These are phyloP conservation scores for Arthroderma uncinatum DNA, from an alignment of 2,329 filamentous ascomycete genomes.

Conservation along the genomic window DNA sequence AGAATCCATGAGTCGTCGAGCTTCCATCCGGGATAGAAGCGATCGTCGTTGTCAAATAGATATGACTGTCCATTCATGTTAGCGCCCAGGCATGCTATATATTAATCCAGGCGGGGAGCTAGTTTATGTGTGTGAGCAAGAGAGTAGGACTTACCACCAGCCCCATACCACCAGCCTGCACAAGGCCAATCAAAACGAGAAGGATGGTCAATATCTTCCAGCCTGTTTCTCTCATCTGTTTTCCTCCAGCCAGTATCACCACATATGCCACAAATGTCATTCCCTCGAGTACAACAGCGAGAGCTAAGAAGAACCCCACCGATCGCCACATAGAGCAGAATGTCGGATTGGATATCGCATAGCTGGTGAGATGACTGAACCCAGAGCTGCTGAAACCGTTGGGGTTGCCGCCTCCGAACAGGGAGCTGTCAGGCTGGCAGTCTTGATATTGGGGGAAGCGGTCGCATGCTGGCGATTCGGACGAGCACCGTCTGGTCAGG, in stretches of 20 bases:
- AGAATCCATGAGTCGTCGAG: conserved; percentile 71
- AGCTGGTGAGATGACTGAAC: not conserved
- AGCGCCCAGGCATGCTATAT: not conserved
- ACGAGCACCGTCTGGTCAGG: conserved; percentile 70
- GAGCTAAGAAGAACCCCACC: conserved; percentile 76
- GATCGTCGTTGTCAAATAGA: conserved; percentile 68
- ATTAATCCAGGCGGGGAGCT: not conserved
- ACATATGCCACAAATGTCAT: conserved; percentile 69
- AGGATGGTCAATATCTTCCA: conserved; percentile 66
- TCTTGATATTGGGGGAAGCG: conserved; percentile 57
- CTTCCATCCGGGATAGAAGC: conserved; percentile 73
- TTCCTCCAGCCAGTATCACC: conserved; percentile 66
- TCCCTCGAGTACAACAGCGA: conserved; percentile 70
- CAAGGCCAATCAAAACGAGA: conserved; percentile 52
- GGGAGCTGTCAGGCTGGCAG: conserved; percentile 38
- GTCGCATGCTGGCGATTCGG: conserved; percentile 44
- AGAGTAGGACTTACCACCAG: conserved; percentile 58
- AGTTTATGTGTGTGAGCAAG: too few species aligned
- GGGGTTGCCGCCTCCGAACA: conserved; percentile 33
- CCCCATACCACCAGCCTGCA: conserved; percentile 66
- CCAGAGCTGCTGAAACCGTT: conserved; percentile 17
- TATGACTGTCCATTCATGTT: conserved; percentile 50
- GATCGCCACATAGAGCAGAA: conserved; percentile 92
- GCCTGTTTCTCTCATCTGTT: conserved; percentile 65
- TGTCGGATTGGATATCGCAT: not conserved